Evolutionary conservation across 2,329 filamentous ascomycete genomes (phyloP).

Genomic region (Trichophyton verrucosum): DNA sequence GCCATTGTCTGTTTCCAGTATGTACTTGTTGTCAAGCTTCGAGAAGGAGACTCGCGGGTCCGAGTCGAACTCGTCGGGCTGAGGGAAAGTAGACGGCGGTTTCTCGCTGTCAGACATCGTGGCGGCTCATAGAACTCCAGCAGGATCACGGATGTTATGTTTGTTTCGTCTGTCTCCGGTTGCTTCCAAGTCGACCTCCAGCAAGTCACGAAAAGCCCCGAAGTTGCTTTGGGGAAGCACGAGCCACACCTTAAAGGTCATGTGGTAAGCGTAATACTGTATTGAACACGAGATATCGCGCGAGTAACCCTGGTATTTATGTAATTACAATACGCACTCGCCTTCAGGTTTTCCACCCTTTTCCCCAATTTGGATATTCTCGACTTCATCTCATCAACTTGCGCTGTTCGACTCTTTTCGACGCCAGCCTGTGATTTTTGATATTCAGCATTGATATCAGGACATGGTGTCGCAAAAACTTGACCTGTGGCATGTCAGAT

Average conservation of each 20-base stretch:
- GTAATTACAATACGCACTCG: not conserved
- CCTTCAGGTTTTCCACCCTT: not conserved
- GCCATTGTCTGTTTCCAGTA: constrained; percentile 73
- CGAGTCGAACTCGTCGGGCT: constrained; percentile 54
- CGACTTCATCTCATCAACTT: not conserved
- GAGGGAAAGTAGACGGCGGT: constrained; percentile 30
- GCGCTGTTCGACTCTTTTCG: not conserved
- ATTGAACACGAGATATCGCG: not conserved
- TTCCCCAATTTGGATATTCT: not conserved
- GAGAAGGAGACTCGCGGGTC: constrained; percentile 81
- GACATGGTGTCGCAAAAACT: not conserved
- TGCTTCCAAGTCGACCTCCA: not conserved
- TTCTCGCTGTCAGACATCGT: not conserved
- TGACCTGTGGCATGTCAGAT: not conserved
- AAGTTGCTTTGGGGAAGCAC: not conserved
- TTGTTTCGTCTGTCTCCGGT: no score
- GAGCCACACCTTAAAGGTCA: not conserved
- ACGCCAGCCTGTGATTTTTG: not conserved
- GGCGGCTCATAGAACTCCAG: not conserved
- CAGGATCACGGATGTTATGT: not conserved
- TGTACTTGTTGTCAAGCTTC: constrained; percentile 66
- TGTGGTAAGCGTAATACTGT: not conserved
- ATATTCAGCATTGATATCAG: not conserved
- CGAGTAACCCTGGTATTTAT: not conserved
- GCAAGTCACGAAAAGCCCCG: not conserved